Percentiles rank a stretch among this genome's conserved stretches.
These are phyloP conservation scores for Cladosporium phlei DNA, from an alignment of 2,329 filamentous ascomycete species.

Conservation along the genomic window DNA sequence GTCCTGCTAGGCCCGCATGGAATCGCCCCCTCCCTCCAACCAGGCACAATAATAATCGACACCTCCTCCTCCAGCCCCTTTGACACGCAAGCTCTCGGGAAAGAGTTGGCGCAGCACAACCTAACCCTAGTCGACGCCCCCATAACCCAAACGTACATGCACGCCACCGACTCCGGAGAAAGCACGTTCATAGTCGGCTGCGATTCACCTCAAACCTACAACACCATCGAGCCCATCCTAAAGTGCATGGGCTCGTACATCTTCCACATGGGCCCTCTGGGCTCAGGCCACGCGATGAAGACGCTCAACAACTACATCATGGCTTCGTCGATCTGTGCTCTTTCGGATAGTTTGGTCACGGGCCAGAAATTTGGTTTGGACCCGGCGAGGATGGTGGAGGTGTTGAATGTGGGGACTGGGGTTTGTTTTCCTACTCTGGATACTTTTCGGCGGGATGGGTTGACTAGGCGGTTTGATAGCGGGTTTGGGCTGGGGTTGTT, in stretches of 20 bases:
- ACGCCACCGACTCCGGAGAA: conserved; percentile 32
- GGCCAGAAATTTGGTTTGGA: conserved; percentile 35
- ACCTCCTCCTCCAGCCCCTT: conserved; percentile 35
- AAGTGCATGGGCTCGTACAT: conserved; percentile 33
- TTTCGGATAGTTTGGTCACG: conserved; percentile 30
- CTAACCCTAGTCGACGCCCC: conserved; percentile 34
- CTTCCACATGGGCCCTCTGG: conserved; percentile 34
- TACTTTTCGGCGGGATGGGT: conserved; percentile 24
- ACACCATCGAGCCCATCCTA: conserved; percentile 32
- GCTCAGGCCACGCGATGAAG: conserved; percentile 35
- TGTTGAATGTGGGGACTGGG: conserved; percentile 39
- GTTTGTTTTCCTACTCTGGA: conserved; percentile 35
- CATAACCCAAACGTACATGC: conserved; percentile 36
- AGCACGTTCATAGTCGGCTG: conserved; percentile 35
- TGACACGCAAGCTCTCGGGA: conserved; percentile 31
- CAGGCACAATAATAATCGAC: conserved; percentile 33
- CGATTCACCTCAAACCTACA: conserved; percentile 23
- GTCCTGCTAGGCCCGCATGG: conserved; percentile 29
- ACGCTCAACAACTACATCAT: conserved; percentile 37
- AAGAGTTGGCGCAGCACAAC: conserved; percentile 28
- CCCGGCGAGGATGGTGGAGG: conserved; percentile 38
- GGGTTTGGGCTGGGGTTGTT: conserved; percentile 34
- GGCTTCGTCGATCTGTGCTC: conserved; percentile 31
- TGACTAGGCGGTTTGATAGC: conserved; percentile 28
- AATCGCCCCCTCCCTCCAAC: conserved; percentile 28